phyloP scores from a whole-genome alignment of 1,284 basidiomycete genomes.

The Rhodotorula sp. region DNA sequence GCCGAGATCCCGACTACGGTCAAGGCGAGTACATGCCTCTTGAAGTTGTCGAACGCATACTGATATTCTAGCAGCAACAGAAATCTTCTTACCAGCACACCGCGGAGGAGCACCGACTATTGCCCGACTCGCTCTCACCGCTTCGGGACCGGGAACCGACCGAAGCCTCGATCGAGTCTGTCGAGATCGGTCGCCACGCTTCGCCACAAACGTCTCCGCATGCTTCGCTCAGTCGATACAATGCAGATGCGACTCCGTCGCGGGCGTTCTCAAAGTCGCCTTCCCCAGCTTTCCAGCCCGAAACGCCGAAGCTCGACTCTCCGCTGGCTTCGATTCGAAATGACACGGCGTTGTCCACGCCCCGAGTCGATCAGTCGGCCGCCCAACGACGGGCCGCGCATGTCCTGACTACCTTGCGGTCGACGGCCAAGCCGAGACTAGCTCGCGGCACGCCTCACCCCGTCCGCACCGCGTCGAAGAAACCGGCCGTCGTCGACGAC shows the following conservation, averaged over 20 bases:
- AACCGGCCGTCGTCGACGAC: background rate
- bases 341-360: conserved; percentile 4
- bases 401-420: conserved; percentile 39
- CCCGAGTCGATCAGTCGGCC: conserved; percentile 22
- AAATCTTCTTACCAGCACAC: background rate
- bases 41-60: background rate
- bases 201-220: conserved; percentile 20
- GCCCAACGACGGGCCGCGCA: conserved; percentile 40
- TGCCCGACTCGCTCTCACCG: conserved; percentile 17
- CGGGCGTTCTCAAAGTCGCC: conserved; percentile 10
- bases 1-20: background rate
- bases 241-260: conserved; percentile 11
- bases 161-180: conserved; percentile 1
- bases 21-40: background rate
- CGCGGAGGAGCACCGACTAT: background rate
- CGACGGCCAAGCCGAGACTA: conserved; percentile 39
- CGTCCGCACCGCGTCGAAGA: conserved; percentile 21
- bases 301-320: conserved; percentile 16
- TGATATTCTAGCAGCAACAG: background rate
- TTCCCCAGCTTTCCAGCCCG: conserved; percentile 4
- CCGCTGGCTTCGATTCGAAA: conserved; percentile 7
- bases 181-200: conserved; percentile 25
- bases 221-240: background rate
- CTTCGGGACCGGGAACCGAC: conserved; percentile 15
- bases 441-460: conserved; percentile 30